Base-by-base conservation (phyloP, 495 filamentous ascomycete genomes). In the Talaromyces proteolyticus region DNA sequence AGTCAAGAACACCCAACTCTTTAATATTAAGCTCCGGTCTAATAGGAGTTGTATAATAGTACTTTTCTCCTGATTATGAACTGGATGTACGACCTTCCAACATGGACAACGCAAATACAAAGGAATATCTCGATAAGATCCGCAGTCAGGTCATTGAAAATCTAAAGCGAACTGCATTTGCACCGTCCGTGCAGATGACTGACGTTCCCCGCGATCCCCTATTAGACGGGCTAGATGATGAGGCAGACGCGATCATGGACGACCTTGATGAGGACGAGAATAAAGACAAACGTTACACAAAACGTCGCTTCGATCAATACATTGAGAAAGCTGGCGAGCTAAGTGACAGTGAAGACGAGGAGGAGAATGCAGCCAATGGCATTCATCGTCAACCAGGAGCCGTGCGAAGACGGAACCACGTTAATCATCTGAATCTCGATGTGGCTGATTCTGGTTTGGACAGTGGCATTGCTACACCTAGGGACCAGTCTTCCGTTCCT, bases 51-150 rank as follows among this genome's bases (percentile, higher is more conserved):
- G 2, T 34, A n/a, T 16, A 40, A 18, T 44, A 96, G 88, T 97
- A 99, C 60, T 99, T 96, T 59, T 91, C 87, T 6, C 93, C 93
- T 1, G 93, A 99, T 59, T 99, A 93, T 62, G 87, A 95, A 63
- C 80, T 99, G 22, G 86, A 97, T 59, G 93, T 99, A 16, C 86
- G 90, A 12, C 80, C 93, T 8, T 95, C 90, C 3, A 99, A 99
- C 56, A 99, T 97, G 93, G 93, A 99, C 63, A 99, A 99, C 57
- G 89, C 92, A 16, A 99, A 99, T 62, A 91, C 88, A 24, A 77
- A 73, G 52, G 93, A 97, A 57, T 99, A 99, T 53, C 78, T 98
- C 3, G 87, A 95, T 55, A 96, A 96, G 72, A 99, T 99, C 67
- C 92, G 89, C 62, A 81, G 76, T 18, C 82, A 91, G 50, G 87